Evolutionary conservation across 1,284 basidiomycete species (phyloP).

Genomic region (Moesziomyces sp.): DNA sequence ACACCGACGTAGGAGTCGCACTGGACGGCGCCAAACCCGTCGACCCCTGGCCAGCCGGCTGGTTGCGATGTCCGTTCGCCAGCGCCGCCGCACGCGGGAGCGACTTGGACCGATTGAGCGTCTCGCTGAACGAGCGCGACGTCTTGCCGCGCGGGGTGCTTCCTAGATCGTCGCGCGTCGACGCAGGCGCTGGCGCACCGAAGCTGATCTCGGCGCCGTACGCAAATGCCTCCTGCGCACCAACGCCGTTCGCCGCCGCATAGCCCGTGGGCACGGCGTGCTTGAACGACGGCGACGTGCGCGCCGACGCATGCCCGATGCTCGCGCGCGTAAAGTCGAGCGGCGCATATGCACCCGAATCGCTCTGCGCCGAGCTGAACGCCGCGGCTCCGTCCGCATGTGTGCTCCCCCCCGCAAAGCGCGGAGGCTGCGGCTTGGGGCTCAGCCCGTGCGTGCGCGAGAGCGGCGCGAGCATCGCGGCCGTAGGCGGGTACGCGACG

Average conservation of each 20-base stretch:
- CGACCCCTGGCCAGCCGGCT: neutral
- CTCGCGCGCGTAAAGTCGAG: conserved; percentile 31
- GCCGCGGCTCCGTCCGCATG: conserved; percentile 13
- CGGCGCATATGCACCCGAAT: conserved; percentile 40
- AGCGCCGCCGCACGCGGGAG: conserved; percentile 34
- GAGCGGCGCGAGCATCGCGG: conserved; percentile 63
- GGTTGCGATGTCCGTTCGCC: conserved; percentile 20
- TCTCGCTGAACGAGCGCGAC: conserved; percentile 52
- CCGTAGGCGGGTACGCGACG: conserved; percentile 56
- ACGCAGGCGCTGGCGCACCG: conserved; percentile 26
- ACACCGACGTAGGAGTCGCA: too few species aligned
- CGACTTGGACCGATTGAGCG: conserved; percentile 55
- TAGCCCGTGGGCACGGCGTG: conserved; percentile 41
- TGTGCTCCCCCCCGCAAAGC: conserved; percentile 17
- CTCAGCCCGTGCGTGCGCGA: conserved; percentile 60
- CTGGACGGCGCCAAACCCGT: neutral
- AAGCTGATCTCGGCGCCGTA: conserved; percentile 60
- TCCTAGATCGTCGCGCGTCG: conserved; percentile 37
- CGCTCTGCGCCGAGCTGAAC: conserved; percentile 52
- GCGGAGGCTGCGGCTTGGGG: conserved; percentile 45
- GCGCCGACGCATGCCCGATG: conserved; percentile 50
- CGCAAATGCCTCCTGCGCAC: conserved; percentile 52
- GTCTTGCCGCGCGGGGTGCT: conserved; percentile 42
- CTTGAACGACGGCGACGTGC: conserved; percentile 51
- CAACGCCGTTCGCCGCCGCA: conserved; percentile 10